A percentile compares a stretch with the other conserved stretches of the same genome.
These are phyloP conservation scores for Fraxinus quadrangulata DNA, from an alignment of 257 asterid species.

Conservation along the genomic window DNA sequence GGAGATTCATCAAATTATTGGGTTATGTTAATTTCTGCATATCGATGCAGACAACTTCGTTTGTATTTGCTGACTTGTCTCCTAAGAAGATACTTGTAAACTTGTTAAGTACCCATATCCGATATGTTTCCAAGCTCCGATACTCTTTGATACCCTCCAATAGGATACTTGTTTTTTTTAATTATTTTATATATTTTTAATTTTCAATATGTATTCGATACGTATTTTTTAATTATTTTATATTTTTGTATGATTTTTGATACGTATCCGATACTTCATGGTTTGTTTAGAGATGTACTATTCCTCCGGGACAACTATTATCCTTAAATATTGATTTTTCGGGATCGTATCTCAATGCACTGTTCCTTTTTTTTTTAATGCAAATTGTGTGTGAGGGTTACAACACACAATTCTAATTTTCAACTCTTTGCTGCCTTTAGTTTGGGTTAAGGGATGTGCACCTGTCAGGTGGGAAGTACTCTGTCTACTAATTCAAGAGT, in stretches of 20 bases:
- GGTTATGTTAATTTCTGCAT: constrained; percentile 3
- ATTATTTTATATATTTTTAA: too few species aligned
- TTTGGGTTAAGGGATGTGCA: not conserved
- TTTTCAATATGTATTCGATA: too few species aligned
- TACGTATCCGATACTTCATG: too few species aligned
- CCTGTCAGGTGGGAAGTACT: not conserved
- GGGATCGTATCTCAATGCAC: not conserved
- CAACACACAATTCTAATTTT: not conserved
- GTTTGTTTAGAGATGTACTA: not conserved
- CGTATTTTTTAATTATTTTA: too few species aligned
- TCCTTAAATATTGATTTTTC: constrained; percentile 1
- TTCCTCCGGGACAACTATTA: not conserved
- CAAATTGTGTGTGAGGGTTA: not conserved
- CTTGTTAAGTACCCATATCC: too few species aligned
- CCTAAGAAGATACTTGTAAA: too few species aligned
- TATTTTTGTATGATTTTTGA: too few species aligned
- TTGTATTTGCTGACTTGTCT: not conserved
- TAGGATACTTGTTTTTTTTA: too few species aligned
- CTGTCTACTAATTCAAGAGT: not conserved
- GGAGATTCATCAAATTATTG: constrained; percentile 4
- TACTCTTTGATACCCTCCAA: too few species aligned
- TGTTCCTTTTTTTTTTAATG: constrained; percentile 4
- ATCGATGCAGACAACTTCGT: not conserved
- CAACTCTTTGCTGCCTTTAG: not conserved
- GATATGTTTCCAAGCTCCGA: too few species aligned